phyloP scores from a whole-genome alignment of 2,329 filamentous ascomycete species.

The Aureobasidium sp. region DNA sequence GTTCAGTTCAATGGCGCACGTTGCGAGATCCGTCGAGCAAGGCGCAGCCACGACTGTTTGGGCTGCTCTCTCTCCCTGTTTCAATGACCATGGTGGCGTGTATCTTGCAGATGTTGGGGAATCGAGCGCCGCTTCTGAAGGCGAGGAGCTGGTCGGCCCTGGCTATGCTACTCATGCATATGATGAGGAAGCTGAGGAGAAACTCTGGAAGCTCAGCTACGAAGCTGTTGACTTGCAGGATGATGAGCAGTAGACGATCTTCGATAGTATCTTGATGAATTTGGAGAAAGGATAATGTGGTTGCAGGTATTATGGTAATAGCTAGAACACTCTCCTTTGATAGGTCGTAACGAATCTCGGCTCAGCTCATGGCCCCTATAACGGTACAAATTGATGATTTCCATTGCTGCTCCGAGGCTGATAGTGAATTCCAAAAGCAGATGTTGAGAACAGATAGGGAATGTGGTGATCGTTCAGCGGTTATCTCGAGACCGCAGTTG shows the following conservation, averaged over 20 bases:
- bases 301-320: no score
- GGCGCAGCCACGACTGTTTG: conserved; percentile 40
- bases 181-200: background rate
- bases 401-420: no score
- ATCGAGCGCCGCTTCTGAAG: conserved; percentile 22
- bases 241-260: background rate
- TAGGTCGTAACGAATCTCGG: no score
- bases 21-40: background rate
- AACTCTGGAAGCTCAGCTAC: conserved; percentile 22
- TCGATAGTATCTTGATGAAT: no score
- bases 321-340: no score
- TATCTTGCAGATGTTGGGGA: conserved; percentile 39
- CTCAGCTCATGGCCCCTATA: background rate
- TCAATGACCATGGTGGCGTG: conserved; percentile 38
- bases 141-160: conserved; percentile 12
- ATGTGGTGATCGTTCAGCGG: background rate
- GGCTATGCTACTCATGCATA: background rate
- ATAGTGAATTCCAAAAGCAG: no score
- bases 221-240: conserved; percentile 21
- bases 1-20: background rate
- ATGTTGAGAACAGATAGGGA: no score
- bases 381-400: no score
- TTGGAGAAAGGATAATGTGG: no score
- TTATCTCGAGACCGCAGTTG: background rate
- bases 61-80: conserved; percentile 35